Evolutionary conservation across 139 green algal species (phyloP), one percentile per base, ranked within the genome.

Genomic region (Chlamydomonas applanata): DNA sequence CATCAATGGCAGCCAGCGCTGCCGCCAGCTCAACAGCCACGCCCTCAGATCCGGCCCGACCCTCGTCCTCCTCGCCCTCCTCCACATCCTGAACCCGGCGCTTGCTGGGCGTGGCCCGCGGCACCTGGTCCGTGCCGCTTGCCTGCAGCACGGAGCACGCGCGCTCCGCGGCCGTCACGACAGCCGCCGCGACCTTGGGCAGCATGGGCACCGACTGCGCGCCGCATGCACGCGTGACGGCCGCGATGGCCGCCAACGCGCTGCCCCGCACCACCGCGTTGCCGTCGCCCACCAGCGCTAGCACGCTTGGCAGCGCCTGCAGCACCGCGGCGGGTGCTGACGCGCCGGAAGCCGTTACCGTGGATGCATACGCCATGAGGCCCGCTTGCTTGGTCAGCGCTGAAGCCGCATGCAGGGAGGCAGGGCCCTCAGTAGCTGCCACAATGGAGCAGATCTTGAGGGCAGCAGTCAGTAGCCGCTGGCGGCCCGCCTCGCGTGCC

Each of bases 1-100:
- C 82, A 35, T 66, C 68, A 1, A 95, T 70, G 1, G 92, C 86
- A 14, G 82, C 81, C 32, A 97, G 73, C 1, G 80, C 87, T 4
- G 81, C 82, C 13, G 80, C 82, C 30, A 86, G 74, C 72, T 92
- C 86, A 24, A 95, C 53, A 36, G 79, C 75, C 5, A 73, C 61
- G 45, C 33, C 20, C 65, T 68, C 70, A 82, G 59, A 1, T 63
- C 30, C 61, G 20, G 22, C 7, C 29, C 30, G 16, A 53, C 1
- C 20, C 52, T 25, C 30, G 9, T 25, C 62, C 32, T 2, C 63
- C 20, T n/a, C 46, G 7, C 4, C 72, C 2, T 36, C 57, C 4
- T 46, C 72, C 0, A 63, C 44, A 30, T 80, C 56, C 3, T 57
- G 52, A 54, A 2, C 30, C 19, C 36, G 30, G 2, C 49, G 34